Percentiles rank a stretch among this genome's conserved stretches.
phyloP scores from a whole-genome alignment of 345 rosid species.

The Gossypium thurberi region DNA sequence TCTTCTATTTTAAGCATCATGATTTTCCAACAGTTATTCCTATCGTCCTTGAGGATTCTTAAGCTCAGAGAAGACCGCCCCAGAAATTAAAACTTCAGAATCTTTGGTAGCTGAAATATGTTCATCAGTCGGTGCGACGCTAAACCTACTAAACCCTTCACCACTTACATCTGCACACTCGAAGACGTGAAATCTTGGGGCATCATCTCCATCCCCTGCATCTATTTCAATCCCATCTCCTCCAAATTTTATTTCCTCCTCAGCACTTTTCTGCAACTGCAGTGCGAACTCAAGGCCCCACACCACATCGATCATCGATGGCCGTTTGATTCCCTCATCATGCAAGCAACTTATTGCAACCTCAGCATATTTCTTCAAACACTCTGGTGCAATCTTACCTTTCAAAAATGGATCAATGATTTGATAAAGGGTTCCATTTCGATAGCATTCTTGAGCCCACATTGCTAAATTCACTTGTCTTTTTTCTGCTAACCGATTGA shows the following conservation, averaged over 20 bases:
- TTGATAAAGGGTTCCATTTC: neutral
- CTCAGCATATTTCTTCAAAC: neutral
- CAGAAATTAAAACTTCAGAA: neutral
- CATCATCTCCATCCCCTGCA: neutral
- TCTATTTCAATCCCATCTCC: neutral
- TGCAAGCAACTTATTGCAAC: neutral
- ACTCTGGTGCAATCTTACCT: neutral
- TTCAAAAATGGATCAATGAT: neutral
- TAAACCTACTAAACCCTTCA: neutral
- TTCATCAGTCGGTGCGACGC: neutral
- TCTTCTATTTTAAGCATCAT: no score
- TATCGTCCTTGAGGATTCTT: neutral
- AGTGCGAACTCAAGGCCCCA: slow-evolving; percentile 1
- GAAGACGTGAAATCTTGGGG: neutral
- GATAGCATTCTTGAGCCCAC: neutral
- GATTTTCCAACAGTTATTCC: no score
- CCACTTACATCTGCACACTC: neutral
- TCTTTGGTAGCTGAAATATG: neutral
- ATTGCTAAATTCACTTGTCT: neutral
- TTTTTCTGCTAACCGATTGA: neutral
- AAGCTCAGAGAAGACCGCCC: neutral
- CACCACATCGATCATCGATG: neutral
- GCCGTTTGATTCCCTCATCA: slow-evolving; percentile 3
- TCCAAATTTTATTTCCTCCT: neutral
- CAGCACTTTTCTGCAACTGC: neutral